Evolutionary conservation across 305 asterid species (phyloP).

Genomic region (Ilex paraguariensis): DNA sequence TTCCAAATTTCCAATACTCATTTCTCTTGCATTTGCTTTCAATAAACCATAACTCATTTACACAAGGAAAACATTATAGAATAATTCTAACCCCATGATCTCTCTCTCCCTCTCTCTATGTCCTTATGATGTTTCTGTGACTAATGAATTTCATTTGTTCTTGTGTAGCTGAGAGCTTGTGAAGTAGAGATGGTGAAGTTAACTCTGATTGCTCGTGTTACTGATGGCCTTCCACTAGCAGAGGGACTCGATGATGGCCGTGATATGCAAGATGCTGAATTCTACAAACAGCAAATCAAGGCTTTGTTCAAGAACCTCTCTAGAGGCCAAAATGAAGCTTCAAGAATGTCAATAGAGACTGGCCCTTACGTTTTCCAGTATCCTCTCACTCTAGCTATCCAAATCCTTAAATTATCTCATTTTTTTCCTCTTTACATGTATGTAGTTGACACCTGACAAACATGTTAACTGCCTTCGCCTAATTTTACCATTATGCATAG

Average conservation of each 20-base stretch:
- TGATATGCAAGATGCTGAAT: constrained; percentile 75
- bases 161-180: constrained; percentile 33
- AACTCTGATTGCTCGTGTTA: constrained; percentile 93
- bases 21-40: too few relatives aligned
- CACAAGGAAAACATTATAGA: too few relatives aligned
- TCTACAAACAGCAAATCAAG: constrained; percentile 86
- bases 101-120: too few relatives aligned
- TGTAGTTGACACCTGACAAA: too few relatives aligned
- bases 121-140: too few relatives aligned
- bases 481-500: too few relatives aligned
- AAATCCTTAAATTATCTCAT: constrained; percentile 1
- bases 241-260: constrained; percentile 96
- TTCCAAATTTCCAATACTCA: too few relatives aligned
- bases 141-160: background rate
- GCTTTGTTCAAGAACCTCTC: constrained; percentile 82
- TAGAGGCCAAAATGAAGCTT: constrained; percentile 79
- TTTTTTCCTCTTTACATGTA: background rate
- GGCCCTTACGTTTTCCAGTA: constrained; percentile 91
- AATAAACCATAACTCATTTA: too few relatives aligned
- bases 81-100: too few relatives aligned
- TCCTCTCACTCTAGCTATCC: constrained; percentile 31
- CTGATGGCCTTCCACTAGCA: constrained; percentile 87
- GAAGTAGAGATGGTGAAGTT: constrained; percentile 70
- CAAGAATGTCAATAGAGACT: constrained; percentile 95
- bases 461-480: too few relatives aligned